These are phyloP conservation scores for Penicillium sp. DNA, from an alignment of 2,329 filamentous ascomycete species.

Conservation along the genomic window DNA sequence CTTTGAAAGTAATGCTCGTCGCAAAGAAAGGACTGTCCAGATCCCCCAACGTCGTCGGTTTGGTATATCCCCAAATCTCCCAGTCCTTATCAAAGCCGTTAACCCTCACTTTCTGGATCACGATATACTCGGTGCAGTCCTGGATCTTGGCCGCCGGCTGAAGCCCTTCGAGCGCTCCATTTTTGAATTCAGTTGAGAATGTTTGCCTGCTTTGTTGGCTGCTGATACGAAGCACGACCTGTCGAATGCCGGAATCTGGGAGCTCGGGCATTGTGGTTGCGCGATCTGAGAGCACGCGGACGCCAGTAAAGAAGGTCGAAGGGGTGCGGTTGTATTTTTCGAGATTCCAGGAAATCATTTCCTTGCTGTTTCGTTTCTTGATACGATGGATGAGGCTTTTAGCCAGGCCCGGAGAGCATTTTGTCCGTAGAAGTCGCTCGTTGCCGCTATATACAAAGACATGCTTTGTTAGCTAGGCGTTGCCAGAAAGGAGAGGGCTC, in stretches of 20 bases:
- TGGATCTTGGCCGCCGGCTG: constrained; percentile 28
- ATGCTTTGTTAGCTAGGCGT: not conserved
- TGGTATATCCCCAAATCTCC: constrained; percentile 49
- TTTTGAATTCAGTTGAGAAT: not conserved
- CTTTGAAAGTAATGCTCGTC: constrained; percentile 29
- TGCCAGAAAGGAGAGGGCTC: constrained; percentile 6
- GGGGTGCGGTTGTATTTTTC: constrained; percentile 35
- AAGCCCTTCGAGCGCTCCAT: too few relatives aligned
- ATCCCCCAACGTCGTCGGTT: constrained; percentile 39
- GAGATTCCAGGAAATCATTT: constrained; percentile 33
- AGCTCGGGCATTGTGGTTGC: constrained; percentile 38
- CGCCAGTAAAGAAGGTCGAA: constrained; percentile 33
- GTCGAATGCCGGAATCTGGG: constrained; percentile 36
- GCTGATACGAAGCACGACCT: constrained; percentile 37
- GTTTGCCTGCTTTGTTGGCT: constrained; percentile 35
- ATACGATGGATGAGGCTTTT: constrained; percentile 33
- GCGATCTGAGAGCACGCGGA: constrained; percentile 40
- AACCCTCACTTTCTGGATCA: constrained; percentile 46
- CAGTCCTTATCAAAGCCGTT: constrained; percentile 41
- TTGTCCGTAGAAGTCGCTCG: constrained; percentile 28
- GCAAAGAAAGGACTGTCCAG: constrained; percentile 35
- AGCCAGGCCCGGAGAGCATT: constrained; percentile 38
- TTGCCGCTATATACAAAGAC: constrained; percentile 29
- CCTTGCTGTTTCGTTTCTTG: constrained; percentile 24
- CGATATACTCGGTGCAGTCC: constrained; percentile 48